phyloP scores from a whole-genome alignment of 371 early-diverging fungal species.

The Blakeslea trispora region DNA sequence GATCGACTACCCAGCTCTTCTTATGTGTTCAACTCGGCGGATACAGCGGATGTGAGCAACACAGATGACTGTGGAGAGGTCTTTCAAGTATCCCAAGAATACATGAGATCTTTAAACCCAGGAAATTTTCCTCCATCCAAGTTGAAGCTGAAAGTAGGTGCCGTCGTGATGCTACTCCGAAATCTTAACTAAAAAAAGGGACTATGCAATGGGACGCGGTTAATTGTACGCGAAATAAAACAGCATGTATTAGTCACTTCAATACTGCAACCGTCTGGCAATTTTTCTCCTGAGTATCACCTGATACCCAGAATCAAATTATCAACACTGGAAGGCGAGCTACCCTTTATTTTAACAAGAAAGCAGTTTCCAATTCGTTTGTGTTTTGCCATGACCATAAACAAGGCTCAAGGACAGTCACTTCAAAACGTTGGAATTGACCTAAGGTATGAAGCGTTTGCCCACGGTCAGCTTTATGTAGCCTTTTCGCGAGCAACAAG shows the following conservation, averaged over 20 bases:
- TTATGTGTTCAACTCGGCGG: not conserved
- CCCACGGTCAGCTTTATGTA: conserved; percentile 11
- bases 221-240: no score
- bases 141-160: not conserved
- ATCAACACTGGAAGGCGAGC: no score
- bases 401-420: conserved; percentile 2
- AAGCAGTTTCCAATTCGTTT: not conserved
- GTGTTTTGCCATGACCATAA: conserved; percentile 3
- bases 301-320: no score
- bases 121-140: not conserved
- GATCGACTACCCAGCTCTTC: not conserved
- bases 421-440: not conserved
- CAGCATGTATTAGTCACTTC: no score
- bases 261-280: no score
- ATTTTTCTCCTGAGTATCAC: no score
- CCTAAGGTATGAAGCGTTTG: not conserved
- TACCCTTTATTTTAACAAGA: no score
- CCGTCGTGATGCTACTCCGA: not conserved
- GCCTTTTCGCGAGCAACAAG: not conserved
- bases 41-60: not conserved
- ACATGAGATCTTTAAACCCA: not conserved
- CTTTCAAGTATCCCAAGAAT: not conserved
- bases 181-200: conserved; percentile 4
- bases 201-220: conserved; percentile 28
- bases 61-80: not conserved